A percentile compares a stretch with the other conserved stretches of the same genome.
Conservation (phyloP, 352 stramenopile genomes). For the Thalassiosira mediterranea region DNA sequence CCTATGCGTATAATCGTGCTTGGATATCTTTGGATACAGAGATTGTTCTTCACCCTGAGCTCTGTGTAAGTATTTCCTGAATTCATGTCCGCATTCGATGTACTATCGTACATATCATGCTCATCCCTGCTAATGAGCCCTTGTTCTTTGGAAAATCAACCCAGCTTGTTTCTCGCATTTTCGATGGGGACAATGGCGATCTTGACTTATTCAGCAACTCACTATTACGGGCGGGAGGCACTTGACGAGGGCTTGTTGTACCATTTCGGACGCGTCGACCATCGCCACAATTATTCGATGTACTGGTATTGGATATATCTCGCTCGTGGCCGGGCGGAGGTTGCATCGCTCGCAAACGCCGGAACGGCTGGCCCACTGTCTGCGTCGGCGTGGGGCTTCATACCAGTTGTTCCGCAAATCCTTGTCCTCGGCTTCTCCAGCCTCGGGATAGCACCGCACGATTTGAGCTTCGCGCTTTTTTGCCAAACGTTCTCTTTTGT, state of each 20-base stretch:
- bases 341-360: slow-evolving; percentile 10
- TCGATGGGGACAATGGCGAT: slow-evolving; percentile 88
- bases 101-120: not conserved
- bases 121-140: too few species aligned
- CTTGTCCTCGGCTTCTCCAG: slow-evolving; percentile 79
- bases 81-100: not conserved
- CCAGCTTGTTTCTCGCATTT: slow-evolving; percentile 89
- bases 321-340: slow-evolving; percentile 32
- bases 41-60: slow-evolving; percentile 60
- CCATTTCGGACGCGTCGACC: slow-evolving; percentile 97
- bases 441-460: slow-evolving; percentile 73
- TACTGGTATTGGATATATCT: slow-evolving; percentile 99
- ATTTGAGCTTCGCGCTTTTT: slow-evolving; percentile 94
- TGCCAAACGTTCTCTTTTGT: slow-evolving; percentile 98
- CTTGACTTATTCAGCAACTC: slow-evolving; percentile 88
- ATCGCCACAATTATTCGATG: slow-evolving; percentile 99
- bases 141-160: too few species aligned
- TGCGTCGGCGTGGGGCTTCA: slow-evolving; percentile 40
- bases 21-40: slow-evolving; percentile 55
- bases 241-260: slow-evolving; percentile 97
- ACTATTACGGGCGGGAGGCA: slow-evolving; percentile 91
- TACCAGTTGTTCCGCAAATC: slow-evolving; percentile 80
- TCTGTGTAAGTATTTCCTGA: slow-evolving; percentile 40
- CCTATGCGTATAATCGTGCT: slow-evolving; percentile 46
- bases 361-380: slow-evolving; percentile 5